Evolutionary conservation across 2,329 filamentous ascomycete species (phyloP).

Genomic region (Cercospora nicotianae): DNA sequence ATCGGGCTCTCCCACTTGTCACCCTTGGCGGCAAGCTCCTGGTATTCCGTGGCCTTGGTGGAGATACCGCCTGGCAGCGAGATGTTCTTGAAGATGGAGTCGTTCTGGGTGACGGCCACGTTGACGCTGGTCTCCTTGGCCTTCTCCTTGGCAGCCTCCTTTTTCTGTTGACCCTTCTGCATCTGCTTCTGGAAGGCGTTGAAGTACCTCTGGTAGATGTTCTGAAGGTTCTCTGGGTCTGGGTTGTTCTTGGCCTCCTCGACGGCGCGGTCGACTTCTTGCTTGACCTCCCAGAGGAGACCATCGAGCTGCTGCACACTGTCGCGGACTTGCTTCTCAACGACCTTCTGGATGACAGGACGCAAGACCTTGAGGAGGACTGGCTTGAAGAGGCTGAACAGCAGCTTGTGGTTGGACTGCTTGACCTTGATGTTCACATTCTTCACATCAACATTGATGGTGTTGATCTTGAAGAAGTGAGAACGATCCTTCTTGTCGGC

Average conservation of each 20-base stretch:
- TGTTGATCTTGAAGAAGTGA: conserved; percentile 93
- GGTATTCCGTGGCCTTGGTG: conserved; percentile 91
- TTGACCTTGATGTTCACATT: conserved; percentile 72
- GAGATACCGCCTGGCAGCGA: conserved; percentile 84
- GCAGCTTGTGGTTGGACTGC: conserved; percentile 90
- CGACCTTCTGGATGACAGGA: conserved; percentile 78
- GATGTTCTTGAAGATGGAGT: conserved; percentile 89
- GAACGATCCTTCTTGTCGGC: conserved; percentile 72
- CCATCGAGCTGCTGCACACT: conserved; percentile 73
- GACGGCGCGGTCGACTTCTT: conserved; percentile 73
- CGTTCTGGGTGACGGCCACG: conserved; percentile 79
- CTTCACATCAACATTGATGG: conserved; percentile 49
- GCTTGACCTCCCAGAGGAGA: conserved; percentile 73
- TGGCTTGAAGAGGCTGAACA: conserved; percentile 85
- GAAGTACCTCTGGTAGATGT: conserved; percentile 84
- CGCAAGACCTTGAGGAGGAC: conserved; percentile 80
- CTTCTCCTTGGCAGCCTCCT: conserved; percentile 52
- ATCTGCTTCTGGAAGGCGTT: conserved; percentile 72
- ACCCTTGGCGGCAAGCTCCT: conserved; percentile 80
- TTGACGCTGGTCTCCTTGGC: conserved; percentile 72
- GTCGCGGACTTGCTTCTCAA: conserved; percentile 87
- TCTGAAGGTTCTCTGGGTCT: conserved; percentile 71
- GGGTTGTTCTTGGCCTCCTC: conserved; percentile 61
- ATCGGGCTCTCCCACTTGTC: conserved; percentile 93
- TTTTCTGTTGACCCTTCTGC: conserved; percentile 76